Evolutionary conservation across 495 filamentous ascomycete species (phyloP).

Genomic region (Penicillium macrosclerotiorum): DNA sequence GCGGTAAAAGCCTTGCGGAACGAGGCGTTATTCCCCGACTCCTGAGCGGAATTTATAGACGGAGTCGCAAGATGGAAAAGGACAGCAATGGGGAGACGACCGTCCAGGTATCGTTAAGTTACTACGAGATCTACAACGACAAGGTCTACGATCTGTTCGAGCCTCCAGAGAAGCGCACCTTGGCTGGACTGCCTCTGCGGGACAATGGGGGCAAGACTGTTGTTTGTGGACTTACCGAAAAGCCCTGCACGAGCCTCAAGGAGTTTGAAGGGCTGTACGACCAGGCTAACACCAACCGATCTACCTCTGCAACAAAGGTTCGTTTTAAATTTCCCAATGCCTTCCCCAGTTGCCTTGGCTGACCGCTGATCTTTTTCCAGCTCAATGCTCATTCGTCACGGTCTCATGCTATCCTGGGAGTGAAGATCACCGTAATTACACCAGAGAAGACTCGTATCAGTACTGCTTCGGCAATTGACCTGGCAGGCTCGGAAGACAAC

Average conservation of each 20-base stretch:
- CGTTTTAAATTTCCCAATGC: neutral
- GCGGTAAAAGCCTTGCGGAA: conserved; percentile 83
- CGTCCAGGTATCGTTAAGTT: conserved; percentile 79
- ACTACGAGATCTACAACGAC: conserved; percentile 99
- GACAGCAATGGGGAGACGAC: conserved; percentile 71
- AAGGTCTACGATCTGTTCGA: conserved; percentile 94
- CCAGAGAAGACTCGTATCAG: conserved; percentile 70
- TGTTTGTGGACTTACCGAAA: conserved; percentile 87
- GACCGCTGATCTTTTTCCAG: conserved; percentile 30
- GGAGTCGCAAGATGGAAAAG: conserved; percentile 82
- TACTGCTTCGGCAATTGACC: conserved; percentile 90
- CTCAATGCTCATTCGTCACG: conserved; percentile 93
- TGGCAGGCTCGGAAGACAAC: conserved; percentile 96
- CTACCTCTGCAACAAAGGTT: conserved; percentile 88
- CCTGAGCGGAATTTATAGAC: conserved; percentile 81
- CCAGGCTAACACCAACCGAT: conserved; percentile 88
- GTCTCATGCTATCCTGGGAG: conserved; percentile 89
- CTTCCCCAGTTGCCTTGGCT: conserved; percentile 5
- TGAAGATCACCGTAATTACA: conserved; percentile 77
- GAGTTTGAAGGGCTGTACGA: conserved; percentile 93
- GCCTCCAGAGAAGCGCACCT: conserved; percentile 82
- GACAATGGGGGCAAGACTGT: conserved; percentile 87
- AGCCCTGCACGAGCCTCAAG: conserved; percentile 78
- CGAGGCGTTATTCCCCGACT: conserved; percentile 89
- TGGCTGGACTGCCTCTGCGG: conserved; percentile 81